A percentile compares a stretch with the other conserved stretches of the same genome.
These are phyloP conservation scores for Curvularia sp. DNA, from an alignment of 2,329 filamentous ascomycete genomes.

Conservation along the genomic window DNA sequence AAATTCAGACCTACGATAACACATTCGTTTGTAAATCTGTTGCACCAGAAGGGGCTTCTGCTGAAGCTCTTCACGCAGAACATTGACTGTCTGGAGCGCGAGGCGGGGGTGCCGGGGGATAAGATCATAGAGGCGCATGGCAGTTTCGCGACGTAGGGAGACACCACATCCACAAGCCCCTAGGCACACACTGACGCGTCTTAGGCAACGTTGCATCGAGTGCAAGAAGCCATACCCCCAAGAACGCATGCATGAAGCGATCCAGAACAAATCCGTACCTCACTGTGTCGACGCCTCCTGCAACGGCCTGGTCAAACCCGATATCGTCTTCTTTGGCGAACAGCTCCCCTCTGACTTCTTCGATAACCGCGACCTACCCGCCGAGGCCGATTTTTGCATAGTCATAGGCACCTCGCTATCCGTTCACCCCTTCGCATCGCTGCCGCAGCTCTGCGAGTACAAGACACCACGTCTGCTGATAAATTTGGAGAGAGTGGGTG, in stretches of 20 bases:
- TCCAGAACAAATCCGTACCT: conserved; percentile 73
- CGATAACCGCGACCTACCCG: conserved; percentile 61
- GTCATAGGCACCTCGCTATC: conserved; percentile 87
- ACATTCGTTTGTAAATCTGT: conserved; percentile 85
- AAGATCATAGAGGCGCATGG: conserved; percentile 93
- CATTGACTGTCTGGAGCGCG: conserved; percentile 91
- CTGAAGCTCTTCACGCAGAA: conserved; percentile 95
- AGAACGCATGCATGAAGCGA: conserved; percentile 73
- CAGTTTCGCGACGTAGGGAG: conserved; percentile 73
- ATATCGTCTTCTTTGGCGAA: conserved; percentile 95
- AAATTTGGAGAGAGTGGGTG: conserved; percentile 84
- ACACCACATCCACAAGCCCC: too few relatives aligned
- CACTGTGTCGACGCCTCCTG: conserved; percentile 69
- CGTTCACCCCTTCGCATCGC: conserved; percentile 86
- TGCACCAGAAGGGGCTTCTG: conserved; percentile 79
- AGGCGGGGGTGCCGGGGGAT: conserved; percentile 80
- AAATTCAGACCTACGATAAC: conserved; percentile 87
- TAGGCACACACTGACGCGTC: background rate
- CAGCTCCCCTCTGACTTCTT: conserved; percentile 72
- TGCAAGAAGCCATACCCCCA: conserved; percentile 77
- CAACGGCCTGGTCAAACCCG: conserved; percentile 84
- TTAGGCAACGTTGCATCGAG: conserved; percentile 84
- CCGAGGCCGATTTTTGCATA: conserved; percentile 76
- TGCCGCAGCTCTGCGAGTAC: conserved; percentile 70
- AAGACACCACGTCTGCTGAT: conserved; percentile 80